Base-by-base conservation (phyloP, 768 basidiomycete species). In the Megacollybia marginata region DNA sequence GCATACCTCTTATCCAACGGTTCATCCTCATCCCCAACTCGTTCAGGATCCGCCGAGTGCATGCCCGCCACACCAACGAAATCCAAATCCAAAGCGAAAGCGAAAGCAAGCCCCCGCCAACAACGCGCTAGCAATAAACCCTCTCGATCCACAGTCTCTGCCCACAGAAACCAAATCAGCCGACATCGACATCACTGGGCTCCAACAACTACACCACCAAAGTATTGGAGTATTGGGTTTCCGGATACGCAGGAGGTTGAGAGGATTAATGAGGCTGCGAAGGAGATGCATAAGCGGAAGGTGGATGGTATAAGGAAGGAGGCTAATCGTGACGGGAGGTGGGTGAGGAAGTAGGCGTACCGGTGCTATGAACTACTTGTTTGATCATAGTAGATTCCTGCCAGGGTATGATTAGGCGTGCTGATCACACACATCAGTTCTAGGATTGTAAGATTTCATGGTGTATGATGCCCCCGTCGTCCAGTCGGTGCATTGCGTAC, bases 221-320 rank as follows among this genome's bases (percentile, higher is more conserved):
- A 80, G 13, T 95, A 89, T 65, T 94, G 92, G 89, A 74, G 84
- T 49, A 92, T 94, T 50, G 91, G 87, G 1, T 94, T 97, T 61
- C 93, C 93, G 1, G 72, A 74, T 55, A 93, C 92, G 4, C 92
- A 94, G 63, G 80, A 90, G 59, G 83, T 80, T 13, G 75, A 71
- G 43, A 74, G 74, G 48, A 92, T 95, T 57, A 95, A 95, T 62
- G 67, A 70, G 52, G 68, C 69, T 50, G 93, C 92, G 9, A 74
- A 72, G 50, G 76, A 78, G 59, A 89, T 92, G 79, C 82, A 88
- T 54, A 66, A 65, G 56, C 70, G 74, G 62, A 91, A 91, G 69
- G 70, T 72, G 52, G 65, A 71, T 7, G 67, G 71, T 49, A 69
- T 90, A 6, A 80, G 81, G 55, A 65, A 59, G 48, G 87, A 90